Base-by-base conservation (phyloP, 768 basidiomycete species). In the Suillus bovinus region DNA sequence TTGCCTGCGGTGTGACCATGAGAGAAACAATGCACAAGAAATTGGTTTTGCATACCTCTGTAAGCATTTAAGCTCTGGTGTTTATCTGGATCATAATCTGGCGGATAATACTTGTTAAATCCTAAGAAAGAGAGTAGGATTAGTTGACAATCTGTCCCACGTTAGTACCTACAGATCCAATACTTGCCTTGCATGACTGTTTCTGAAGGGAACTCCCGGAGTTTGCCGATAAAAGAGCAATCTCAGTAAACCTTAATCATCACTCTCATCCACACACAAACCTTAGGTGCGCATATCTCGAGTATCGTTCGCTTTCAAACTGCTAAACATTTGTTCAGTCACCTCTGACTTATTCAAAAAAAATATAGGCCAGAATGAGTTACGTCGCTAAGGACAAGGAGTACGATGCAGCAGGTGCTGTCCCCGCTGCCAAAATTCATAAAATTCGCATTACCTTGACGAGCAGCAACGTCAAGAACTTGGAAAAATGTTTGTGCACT, bases 361-460 rank as follows among this genome's bases (percentile, higher is more conserved):
- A 66, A 31, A 38, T 52, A 60, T 61, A 44, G 24, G 71, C 63
- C 68, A 90, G 75, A 80, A 94, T 94, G 93, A 93, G 91, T 92
- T 94, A 96, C 91, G 94, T 94, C 93, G 92, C 93, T 84, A 94
- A 94, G 87, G 94, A 95, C 79, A 95, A 98, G 79, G 95, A 97
- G 77, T 95, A 94, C 84, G 97, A 98, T 69, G 94, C 93, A 64
- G 89, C 91, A 54, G 93, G 93, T 71, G 90, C 90, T 67, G 86
- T 94, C 65, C 89, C 91, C 72, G 81, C 86, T 67, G 90, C 93
- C 75, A 96, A 98, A 80, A 87, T 94, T 77, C 96, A 99, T 88
- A 98, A 98, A 86, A 99, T 99, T 78, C 84, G 97, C 67, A 99
- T 99, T 83, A 99, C 97, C 67, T 84, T 99, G 77, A 99, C 97